Base-by-base conservation (phyloP, 768 basidiomycete genomes). In the Cystobasidium tubakii region DNA sequence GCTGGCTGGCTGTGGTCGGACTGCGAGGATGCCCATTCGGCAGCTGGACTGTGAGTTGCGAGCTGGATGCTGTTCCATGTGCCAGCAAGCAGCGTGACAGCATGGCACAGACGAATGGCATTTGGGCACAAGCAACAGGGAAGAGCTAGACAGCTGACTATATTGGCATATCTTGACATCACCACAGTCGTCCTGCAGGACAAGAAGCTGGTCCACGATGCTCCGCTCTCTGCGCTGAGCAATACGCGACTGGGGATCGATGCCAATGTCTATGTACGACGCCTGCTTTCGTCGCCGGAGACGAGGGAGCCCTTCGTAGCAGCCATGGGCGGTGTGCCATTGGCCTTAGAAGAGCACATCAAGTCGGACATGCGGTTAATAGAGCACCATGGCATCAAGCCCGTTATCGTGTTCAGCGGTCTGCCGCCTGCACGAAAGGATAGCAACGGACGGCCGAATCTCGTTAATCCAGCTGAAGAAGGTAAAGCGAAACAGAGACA, bases 321-420 rank as follows among this genome's bases (percentile, higher is more conserved):
- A 0, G 93, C 95, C 0, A 95, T 94, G 0, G 96, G 96, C 23
- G 96, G 96, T 44, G 86, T 94, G 21, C 96, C 95, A 0, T 86
- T 97, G 73, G 89, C 91, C 60, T 85, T 99, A 70, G 76, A 80
- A 25, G 27, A 86, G 77, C 89, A 91, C 76, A 91, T 99, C 81
- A 94, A 97, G 83, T 85, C 87, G 44, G 94, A 99, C 84, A 85
- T 98, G 57, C 89, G 94, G 62, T 84, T 86, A 17, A 88, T 98
- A 80, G 93, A 96, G 85, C 89, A 88, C 82, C 84, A 90, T 39
- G 88, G 86, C 77, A 97, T 99, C 85, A 96, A 95, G 81, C 96
- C 96, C 25, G 92, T 99, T n/a, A 95, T 99, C 79, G 91, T 99
- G 64, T 98, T 98, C 82, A 88, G 91, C 19, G 96, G 96, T 2